Evolutionary conservation across 1,284 basidiomycete species (phyloP).

Genomic region (Vanrija sp.): DNA sequence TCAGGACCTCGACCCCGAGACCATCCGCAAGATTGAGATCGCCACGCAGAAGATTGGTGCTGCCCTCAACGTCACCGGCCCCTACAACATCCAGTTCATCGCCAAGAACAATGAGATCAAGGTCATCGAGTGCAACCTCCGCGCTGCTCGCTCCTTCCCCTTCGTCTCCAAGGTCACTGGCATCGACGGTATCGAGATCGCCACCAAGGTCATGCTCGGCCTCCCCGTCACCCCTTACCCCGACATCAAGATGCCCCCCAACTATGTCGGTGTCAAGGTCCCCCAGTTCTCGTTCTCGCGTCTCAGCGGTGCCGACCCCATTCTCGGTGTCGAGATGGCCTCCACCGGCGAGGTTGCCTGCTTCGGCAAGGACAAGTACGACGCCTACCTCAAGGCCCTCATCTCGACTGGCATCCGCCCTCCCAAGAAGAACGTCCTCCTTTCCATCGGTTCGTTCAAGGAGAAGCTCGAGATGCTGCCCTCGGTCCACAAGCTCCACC

Average conservation of each 20-base stretch:
- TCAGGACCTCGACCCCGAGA: constrained; percentile 94
- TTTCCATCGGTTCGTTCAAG: constrained; percentile 74
- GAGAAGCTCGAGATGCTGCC: constrained; percentile 97
- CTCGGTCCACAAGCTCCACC: constrained; percentile 91
- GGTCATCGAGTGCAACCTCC: constrained; percentile 98
- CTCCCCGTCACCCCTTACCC: constrained; percentile 88
- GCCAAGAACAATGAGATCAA: constrained; percentile 99
- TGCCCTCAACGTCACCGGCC: constrained; percentile 97
- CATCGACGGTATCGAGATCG: constrained; percentile 95
- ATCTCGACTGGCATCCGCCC: constrained; percentile 92
- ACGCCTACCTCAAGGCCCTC: constrained; percentile 94
- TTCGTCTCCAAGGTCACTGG: constrained; percentile 99
- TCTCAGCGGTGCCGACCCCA: constrained; percentile 91
- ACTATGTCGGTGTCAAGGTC: constrained; percentile 98
- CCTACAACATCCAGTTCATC: constrained; percentile 99
- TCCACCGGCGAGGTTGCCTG: constrained; percentile 99
- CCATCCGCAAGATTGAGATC: constrained; percentile 90
- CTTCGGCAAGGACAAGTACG: constrained; percentile 96
- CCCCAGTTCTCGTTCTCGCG: constrained; percentile 98
- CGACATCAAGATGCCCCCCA: constrained; percentile 73
- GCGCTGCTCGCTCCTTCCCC: constrained; percentile 96
- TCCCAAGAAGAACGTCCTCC: constrained; percentile 61
- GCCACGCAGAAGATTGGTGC: constrained; percentile 96
- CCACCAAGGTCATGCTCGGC: constrained; percentile 95
- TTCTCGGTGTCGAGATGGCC: constrained; percentile 99